These are phyloP conservation scores for Insectozyma bohioensis DNA, from an alignment of 1,139 yeast genomes.

Conservation along the genomic window DNA sequence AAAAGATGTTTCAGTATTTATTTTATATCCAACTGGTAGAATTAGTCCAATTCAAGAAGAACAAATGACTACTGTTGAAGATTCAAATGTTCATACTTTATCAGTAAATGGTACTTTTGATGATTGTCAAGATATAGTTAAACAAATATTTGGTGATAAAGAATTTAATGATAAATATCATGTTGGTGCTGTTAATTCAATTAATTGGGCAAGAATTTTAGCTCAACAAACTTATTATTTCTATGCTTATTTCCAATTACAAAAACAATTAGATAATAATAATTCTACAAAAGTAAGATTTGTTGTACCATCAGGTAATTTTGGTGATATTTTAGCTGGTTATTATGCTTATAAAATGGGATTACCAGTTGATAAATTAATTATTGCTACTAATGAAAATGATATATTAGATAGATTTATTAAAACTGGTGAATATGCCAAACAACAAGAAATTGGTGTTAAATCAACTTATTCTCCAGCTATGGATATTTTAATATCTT, in stretches of 20 bases:
- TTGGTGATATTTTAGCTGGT: slow-evolving; percentile 97
- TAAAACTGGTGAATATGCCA: slow-evolving; percentile 79
- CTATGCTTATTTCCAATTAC: slow-evolving; percentile 80
- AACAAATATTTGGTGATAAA: slow-evolving; percentile 84
- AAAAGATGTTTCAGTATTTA: slow-evolving; percentile 94
- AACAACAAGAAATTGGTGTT: slow-evolving; percentile 57
- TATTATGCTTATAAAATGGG: slow-evolving; percentile 96
- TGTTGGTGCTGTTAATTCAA: slow-evolving; percentile 96
- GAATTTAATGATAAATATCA: slow-evolving; percentile 88
- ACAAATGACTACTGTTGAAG: slow-evolving; percentile 98
- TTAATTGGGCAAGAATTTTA: slow-evolving; percentile 97
- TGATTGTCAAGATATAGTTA: slow-evolving; percentile 96
- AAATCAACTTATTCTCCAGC: slow-evolving; percentile 95
- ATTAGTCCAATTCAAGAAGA: slow-evolving; percentile 97
- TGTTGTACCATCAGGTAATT: slow-evolving; percentile 97
- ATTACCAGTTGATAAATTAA: slow-evolving; percentile 78
- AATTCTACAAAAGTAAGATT: slow-evolving; percentile 57
- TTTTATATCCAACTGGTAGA: slow-evolving; percentile 94
- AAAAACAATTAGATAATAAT: slow-evolving; percentile 32
- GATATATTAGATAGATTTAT: slow-evolving; percentile 93
- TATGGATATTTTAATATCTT: slow-evolving; percentile 94
- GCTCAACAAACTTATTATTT: slow-evolving; percentile 98
- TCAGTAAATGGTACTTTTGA: slow-evolving; percentile 96
- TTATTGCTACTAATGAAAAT: slow-evolving; percentile 94
- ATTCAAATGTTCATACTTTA: slow-evolving; percentile 88